Conservation (phyloP, 2,329 filamentous ascomycete genomes). For the Aspergillus sp. region DNA sequence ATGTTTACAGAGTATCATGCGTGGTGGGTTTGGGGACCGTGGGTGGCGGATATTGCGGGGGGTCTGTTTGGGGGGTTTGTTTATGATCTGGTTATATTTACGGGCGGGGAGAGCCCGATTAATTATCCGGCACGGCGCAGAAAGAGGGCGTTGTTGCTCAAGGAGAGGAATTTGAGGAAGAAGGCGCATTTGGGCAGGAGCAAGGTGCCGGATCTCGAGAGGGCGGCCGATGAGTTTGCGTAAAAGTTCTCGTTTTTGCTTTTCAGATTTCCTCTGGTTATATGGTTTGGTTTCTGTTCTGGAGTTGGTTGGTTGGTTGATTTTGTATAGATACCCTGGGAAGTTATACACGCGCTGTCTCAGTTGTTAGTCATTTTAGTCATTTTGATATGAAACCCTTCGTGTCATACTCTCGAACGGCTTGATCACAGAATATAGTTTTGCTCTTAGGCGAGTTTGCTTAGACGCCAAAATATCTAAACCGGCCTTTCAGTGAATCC, state of each 20-base stretch:
- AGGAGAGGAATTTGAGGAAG: conserved; percentile 26
- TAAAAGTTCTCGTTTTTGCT: background rate
- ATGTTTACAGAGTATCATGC: conserved; percentile 30
- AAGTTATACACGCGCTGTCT: conserved; percentile 18
- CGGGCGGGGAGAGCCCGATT: conserved; percentile 44
- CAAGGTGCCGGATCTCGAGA: conserved; percentile 28
- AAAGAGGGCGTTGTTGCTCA: conserved; percentile 42
- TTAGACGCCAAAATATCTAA: too few species aligned
- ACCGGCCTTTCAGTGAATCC: too few species aligned
- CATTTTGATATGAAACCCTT: too few species aligned
- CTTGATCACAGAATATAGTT: too few species aligned
- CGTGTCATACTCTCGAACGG: too few species aligned
- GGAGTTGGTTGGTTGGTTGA: too few species aligned
- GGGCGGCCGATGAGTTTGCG: conserved; percentile 8
- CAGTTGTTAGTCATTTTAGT: conserved; percentile 28
- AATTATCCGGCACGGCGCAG: conserved; percentile 49
- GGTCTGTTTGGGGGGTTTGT: conserved; percentile 23
- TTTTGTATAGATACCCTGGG: too few species aligned
- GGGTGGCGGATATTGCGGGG: conserved; percentile 38
- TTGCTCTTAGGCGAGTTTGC: too few species aligned
- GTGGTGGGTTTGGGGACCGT: conserved; percentile 31
- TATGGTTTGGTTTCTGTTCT: too few species aligned
- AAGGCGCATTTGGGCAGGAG: conserved; percentile 20
- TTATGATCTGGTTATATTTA: conserved; percentile 45
- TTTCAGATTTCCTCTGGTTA: too few species aligned